Conservation (phyloP, 1,284 basidiomycete genomes). For the Wolfiporia cocos region DNA sequence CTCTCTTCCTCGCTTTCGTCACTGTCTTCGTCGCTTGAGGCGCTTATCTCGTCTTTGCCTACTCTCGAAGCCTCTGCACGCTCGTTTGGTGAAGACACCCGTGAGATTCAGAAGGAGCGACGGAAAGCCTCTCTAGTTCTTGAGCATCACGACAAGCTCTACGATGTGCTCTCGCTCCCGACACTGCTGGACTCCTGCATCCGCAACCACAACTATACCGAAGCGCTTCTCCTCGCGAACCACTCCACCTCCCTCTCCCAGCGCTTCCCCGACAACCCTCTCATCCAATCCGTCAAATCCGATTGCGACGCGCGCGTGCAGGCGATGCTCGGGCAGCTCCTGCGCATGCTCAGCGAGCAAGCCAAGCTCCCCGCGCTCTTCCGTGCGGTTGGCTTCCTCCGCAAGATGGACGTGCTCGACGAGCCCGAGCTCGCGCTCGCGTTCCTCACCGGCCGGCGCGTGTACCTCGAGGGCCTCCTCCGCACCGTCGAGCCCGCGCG, state of each 20-base stretch:
- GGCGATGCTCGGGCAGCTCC: constrained; percentile 72
- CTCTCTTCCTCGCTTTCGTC: constrained; percentile 59
- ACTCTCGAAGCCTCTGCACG: constrained; percentile 64
- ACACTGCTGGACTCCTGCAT: constrained; percentile 89
- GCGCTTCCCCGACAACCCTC: constrained; percentile 34
- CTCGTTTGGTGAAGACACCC: constrained; percentile 54
- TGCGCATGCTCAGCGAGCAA: constrained; percentile 76
- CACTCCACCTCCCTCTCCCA: constrained; percentile 50
- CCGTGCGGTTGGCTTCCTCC: constrained; percentile 81
- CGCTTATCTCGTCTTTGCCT: constrained; percentile 67
- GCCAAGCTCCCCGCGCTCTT: constrained; percentile 86
- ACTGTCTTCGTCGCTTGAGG: constrained; percentile 61
- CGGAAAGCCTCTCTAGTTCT: constrained; percentile 74
- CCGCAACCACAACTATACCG: constrained; percentile 84
- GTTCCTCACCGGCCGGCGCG: constrained; percentile 60
- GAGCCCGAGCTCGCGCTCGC: constrained; percentile 64
- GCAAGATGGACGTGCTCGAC: constrained; percentile 64
- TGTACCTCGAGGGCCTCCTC: constrained; percentile 42
- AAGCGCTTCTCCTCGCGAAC: constrained; percentile 77
- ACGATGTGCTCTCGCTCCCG: constrained; percentile 87
- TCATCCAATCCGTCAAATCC: constrained; percentile 53
- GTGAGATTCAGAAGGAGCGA: constrained; percentile 56
- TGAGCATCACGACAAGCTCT: constrained; percentile 87
- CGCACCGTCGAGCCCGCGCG: constrained; percentile 36
- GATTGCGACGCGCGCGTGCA: constrained; percentile 73